Conservation (phyloP, 179 eudicot species). For the Actinidia arguta region DNA sequence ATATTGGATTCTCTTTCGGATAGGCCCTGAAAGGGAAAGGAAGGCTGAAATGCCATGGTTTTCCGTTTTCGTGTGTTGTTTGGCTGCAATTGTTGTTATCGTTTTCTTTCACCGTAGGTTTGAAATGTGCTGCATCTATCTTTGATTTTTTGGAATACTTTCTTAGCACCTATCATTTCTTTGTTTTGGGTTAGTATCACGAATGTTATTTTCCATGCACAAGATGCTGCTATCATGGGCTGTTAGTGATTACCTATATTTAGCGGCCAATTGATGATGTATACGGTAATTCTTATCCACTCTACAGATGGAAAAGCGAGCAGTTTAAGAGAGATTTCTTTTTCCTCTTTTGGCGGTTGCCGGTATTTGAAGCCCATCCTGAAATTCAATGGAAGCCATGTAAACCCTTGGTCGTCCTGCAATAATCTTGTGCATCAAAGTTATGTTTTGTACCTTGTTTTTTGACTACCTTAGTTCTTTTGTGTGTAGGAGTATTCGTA, state of each 20-base stretch:
- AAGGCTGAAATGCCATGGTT: not conserved
- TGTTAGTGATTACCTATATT: not conserved
- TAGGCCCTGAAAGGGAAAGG: not conserved
- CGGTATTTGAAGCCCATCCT: not conserved
- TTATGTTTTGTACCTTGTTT: not conserved
- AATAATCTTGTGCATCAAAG: not conserved
- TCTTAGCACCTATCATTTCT: not conserved
- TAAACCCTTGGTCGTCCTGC: not conserved
- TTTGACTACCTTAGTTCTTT: not conserved
- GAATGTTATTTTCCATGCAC: too few relatives aligned
- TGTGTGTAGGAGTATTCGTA: not conserved
- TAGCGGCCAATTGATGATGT: not conserved
- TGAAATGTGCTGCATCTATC: constrained; percentile 1
- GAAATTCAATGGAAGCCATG: not conserved
- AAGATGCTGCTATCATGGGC: not conserved
- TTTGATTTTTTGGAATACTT: not conserved
- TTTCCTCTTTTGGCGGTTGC: not conserved
- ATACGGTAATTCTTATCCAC: not conserved
- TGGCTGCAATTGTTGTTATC: not conserved
- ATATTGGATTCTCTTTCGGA: not conserved
- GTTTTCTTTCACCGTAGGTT: not conserved
- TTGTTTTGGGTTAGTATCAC: not conserved
- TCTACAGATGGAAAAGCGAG: not conserved
- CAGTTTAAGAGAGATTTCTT: too few relatives aligned
- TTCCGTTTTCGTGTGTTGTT: not conserved